Base-by-base conservation (phyloP, 306 rosid species). In the Myrica gale region DNA sequence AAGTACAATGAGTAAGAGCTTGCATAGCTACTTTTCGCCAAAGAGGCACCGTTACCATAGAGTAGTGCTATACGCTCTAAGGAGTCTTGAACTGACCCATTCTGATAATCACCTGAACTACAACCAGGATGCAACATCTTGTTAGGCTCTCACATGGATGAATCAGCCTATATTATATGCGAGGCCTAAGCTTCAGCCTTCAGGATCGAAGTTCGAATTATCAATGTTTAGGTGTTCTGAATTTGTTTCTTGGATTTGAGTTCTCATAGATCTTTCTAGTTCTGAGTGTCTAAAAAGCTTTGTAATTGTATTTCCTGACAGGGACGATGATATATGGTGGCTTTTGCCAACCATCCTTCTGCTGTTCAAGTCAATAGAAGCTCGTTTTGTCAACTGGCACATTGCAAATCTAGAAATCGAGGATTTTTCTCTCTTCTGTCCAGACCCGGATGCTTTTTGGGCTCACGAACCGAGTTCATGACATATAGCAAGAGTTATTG, bases 321-420 rank as follows among this genome's bases (percentile, higher is more conserved):
- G 98, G 92, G 97, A 94, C 58, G 91, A 85, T 58, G 97, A 92
- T 74, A 85, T 87, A 81, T 95, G 97, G 87, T 95, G 98, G 98
- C 89, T 95, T 81, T 83, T 95, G 74, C 98, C 98, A 16, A 82
- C 86, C 55, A 82, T 92, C 83, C 97, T 95, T 61, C 83, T 95
- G 77, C 80, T 90, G 69, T 82, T 89, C 84, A 95, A 95, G 90
- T 74, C 82, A 11, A 65, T 87, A 69, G 97, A 95, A 81, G 95
- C 96, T 54, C 96, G 94, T 55, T 83, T 92, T 60, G 92, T 92
- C 45, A 91, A 88, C 73, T 89, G 98, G 97, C 98, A 95, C 76
- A 92, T 95, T 72, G 98, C 98, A 42, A 90, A 95, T 81, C 68
- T 89, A 75, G 98, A 95, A 85, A 80, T 95, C 74, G 84, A 88